A percentile compares a stretch with the other conserved stretches of the same genome.
These are phyloP conservation scores for Rubroshorea leprosula DNA, from an alignment of 345 rosid species.

Conservation along the genomic window DNA sequence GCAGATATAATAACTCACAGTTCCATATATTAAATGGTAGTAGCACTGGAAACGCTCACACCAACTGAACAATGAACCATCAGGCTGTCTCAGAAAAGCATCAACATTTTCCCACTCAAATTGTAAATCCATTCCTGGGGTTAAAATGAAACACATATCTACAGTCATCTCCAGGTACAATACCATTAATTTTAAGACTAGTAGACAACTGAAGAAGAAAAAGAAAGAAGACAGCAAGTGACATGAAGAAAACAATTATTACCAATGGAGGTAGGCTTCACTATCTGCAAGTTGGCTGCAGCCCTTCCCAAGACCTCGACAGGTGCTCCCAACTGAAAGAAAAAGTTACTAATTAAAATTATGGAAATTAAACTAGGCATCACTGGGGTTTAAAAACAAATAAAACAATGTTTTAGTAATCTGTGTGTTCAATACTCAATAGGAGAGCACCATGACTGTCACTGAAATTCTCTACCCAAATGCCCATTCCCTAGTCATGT, in stretches of 20 bases:
- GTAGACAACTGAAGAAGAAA: conserved; percentile 2
- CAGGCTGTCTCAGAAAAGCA: conserved; percentile 75
- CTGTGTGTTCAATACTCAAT: no score
- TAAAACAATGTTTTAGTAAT: no score
- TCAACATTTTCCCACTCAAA: conserved; percentile 76
- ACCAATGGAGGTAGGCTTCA: conserved; percentile 82
- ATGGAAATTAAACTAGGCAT: not conserved
- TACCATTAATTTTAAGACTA: not conserved
- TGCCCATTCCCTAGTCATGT: no score
- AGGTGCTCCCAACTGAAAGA: conserved; percentile 73
- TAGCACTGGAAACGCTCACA: conserved; percentile 81
- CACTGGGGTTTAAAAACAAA: no score
- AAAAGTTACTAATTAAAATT: conserved; percentile 1
- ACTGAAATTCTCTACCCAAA: no score
- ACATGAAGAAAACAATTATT: conserved; percentile 6
- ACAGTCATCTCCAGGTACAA: not conserved
- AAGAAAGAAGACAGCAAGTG: not conserved
- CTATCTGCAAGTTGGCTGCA: conserved; percentile 70
- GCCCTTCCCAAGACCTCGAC: conserved; percentile 55
- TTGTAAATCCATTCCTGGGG: conserved; percentile 82
- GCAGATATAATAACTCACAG: conserved; percentile 37
- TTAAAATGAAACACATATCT: conserved; percentile 7
- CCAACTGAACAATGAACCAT: conserved; percentile 89
- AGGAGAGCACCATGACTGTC: no score
- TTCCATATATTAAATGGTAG: conserved; percentile 53